Base-by-base conservation (phyloP, 345 rosid genomes). In the Arabidopsis arenosa region DNA sequence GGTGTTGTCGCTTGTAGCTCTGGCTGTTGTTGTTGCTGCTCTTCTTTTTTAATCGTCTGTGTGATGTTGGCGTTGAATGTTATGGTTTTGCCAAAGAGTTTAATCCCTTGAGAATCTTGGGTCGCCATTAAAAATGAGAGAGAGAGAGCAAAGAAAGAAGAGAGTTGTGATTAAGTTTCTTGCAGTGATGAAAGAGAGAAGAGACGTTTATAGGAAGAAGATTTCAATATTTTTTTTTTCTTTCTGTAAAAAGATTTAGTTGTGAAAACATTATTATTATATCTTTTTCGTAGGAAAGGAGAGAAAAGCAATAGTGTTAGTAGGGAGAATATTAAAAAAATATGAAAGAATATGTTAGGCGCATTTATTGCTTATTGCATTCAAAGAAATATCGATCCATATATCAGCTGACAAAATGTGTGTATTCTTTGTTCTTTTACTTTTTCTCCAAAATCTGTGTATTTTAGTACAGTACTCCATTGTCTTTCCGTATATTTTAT, bases 81-180 rank as follows among this genome's bases (percentile, higher is more conserved):
- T 72, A 94, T 92, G 47, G 89, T 90, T 43, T 82, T 78, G 13
- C 98, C 98, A 2, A 94, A 94, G 60, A 94, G 86, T 84, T 94
- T 94, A 70, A 94, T 93, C 3, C 96, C 97, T 53, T 83, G 87
- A 2, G 74, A 83, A 69, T 85, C 83, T 70, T 74, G 81, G 18
- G 70, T 58, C 39, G 83, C 93, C 97, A 88, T 91, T 73, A 74
- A 41, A 21, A 53, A 21, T 32, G 40, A 62, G 32, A 55, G 26
- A 73, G 61, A 56, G 39, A 77, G 13, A 63, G 7, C 49, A 66
- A 26, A 54, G 47, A 73, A 15, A n/a, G n/a, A 51, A 52, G 61
- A 68, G 51, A 68, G 58, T 26, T 59, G 74, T 64, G 73, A 49
- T 60, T 64, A 65, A 40, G 70, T 68, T 74, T 45, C 67, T 72